These are phyloP conservation scores for Aspergillus carlsbadensis DNA, from an alignment of 495 filamentous ascomycete species.

Conservation along the genomic window DNA sequence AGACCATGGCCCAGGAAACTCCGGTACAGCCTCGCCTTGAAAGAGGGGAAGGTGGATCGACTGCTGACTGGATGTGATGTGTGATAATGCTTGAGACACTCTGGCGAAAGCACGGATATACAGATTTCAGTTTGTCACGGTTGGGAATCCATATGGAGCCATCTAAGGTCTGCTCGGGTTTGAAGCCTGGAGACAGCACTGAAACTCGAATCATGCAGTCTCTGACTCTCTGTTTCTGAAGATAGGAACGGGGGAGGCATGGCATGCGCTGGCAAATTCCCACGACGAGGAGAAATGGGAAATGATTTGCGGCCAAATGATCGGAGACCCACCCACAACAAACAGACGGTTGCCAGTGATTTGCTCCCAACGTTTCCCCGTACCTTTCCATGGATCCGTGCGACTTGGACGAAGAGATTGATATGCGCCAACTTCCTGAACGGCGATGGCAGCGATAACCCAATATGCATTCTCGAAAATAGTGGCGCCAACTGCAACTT, in stretches of 20 bases:
- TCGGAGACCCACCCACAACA: conserved; percentile 18
- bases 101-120: background rate
- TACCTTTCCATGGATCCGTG: conserved; percentile 26
- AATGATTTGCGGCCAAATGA: conserved; percentile 28
- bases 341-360: conserved; percentile 8
- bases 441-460: background rate
- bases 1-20: background rate
- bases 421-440: conserved; percentile 1
- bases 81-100: background rate
- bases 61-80: background rate
- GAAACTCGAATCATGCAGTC: conserved; percentile 14
- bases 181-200: background rate
- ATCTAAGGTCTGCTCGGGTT: background rate
- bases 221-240: conserved; percentile 24
- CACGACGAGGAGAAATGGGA: conserved; percentile 21
- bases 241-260: conserved; percentile 12
- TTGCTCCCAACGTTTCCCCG: conserved; percentile 15
- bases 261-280: conserved; percentile 15
- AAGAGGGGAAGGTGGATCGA: conserved; percentile 12
- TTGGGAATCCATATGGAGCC: background rate
- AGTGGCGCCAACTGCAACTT: background rate
- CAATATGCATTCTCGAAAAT: conserved; percentile 4
- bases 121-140: background rate
- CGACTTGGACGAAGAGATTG: conserved; percentile 10
- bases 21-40: conserved; percentile 10